Evolutionary conservation across 305 asterid genomes (phyloP).

Genomic region (Solanum hybrid): DNA sequence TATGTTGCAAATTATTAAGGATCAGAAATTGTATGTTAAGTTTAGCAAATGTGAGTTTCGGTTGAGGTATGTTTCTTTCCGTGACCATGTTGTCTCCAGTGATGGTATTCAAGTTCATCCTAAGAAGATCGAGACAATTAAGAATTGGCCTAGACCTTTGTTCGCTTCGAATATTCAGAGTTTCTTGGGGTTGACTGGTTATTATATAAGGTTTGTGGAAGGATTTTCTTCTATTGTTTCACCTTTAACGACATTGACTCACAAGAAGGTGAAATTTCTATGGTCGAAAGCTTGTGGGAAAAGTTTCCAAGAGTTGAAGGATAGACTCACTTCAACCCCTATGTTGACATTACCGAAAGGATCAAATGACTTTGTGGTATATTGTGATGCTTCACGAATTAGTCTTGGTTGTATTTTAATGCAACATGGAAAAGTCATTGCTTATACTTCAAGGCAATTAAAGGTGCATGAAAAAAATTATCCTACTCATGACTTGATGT

Average conservation of each 20-base stretch:
- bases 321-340: neutral
- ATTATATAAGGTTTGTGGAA: neutral
- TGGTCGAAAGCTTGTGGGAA: neutral
- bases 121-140: neutral
- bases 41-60: neutral
- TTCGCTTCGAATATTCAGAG: neutral
- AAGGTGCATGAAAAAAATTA: neutral
- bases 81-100: neutral
- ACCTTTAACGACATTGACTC: neutral
- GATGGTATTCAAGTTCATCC: neutral
- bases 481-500: neutral
- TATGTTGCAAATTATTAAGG: neutral
- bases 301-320: neutral
- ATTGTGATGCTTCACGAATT: neutral
- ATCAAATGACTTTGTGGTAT: neutral
- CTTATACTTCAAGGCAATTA: neutral
- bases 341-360: neutral
- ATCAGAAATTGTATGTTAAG: neutral
- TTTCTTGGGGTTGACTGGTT: neutral
- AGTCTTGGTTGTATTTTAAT: neutral
- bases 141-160: neutral
- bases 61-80: neutral
- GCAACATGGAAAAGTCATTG: neutral
- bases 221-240: neutral
- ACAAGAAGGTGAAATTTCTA: neutral